Evolutionary conservation across 108 stramenopile species (phyloP).

Genomic region (Schizochytrium sp.): DNA sequence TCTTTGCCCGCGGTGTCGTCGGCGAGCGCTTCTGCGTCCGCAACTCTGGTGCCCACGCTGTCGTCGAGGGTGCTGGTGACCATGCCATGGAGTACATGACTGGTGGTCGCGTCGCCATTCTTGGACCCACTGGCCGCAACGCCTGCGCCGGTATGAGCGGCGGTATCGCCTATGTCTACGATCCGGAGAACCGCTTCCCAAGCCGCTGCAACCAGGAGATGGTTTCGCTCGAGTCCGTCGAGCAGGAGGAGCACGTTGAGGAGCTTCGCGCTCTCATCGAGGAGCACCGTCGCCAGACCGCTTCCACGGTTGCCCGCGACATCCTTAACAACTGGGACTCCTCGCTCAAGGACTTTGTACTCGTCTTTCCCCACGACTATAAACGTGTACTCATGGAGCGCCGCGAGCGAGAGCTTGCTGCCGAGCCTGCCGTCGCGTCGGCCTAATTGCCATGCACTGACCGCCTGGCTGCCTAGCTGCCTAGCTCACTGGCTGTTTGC

Average conservation of each 20-base stretch:
- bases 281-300: conserved; percentile 80
- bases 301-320: conserved; percentile 63
- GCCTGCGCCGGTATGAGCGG: conserved; percentile 98
- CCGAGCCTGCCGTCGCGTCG: background rate
- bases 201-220: conserved; percentile 95
- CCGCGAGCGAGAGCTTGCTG: background rate
- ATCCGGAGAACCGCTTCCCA: conserved; percentile 76
- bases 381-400: background rate
- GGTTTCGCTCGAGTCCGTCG: conserved; percentile 72
- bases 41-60: conserved; percentile 88
- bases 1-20: conserved; percentile 90
- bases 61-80: conserved; percentile 93
- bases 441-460: background rate
- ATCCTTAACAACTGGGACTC: conserved; percentile 81
- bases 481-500: too few relatives aligned
- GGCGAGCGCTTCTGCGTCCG: conserved; percentile 96
- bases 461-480: too few relatives aligned
- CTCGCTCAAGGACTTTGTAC: conserved; percentile 66
- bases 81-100: conserved; percentile 99
- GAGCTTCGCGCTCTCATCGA: conserved; percentile 70
- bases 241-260: conserved; percentile 64
- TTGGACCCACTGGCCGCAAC: conserved; percentile 90
- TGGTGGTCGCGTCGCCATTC: conserved; percentile 77
- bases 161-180: conserved; percentile 89
- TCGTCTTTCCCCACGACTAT: conserved; percentile 68